A percentile compares a stretch with the other conserved stretches of the same genome.
These are phyloP conservation scores for Aspergillus sclerotioniger DNA, from an alignment of 495 filamentous ascomycete genomes.

Conservation along the genomic window DNA sequence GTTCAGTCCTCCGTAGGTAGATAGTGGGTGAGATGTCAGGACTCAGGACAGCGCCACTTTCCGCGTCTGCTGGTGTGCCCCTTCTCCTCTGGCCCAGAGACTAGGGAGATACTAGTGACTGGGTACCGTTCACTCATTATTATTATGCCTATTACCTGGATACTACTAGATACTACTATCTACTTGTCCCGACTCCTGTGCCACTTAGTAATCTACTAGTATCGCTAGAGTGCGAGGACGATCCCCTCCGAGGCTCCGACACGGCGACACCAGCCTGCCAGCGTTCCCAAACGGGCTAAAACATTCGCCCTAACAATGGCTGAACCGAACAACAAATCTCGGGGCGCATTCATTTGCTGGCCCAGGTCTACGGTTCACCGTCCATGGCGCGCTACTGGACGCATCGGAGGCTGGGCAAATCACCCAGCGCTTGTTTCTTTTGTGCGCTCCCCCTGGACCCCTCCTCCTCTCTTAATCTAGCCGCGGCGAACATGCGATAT, in stretches of 20 bases:
- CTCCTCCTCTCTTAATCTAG: neutral
- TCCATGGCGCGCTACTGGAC: conserved; percentile 6
- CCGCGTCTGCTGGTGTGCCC: neutral
- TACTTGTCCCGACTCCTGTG: too few relatives aligned
- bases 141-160: too few relatives aligned
- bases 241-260: too few relatives aligned
- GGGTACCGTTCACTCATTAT: too few relatives aligned
- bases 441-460: neutral
- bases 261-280: conserved; percentile 6
- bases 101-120: neutral
- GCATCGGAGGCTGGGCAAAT: conserved; percentile 10
- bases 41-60: conserved; percentile 9
- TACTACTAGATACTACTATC: neutral
- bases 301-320: neutral
- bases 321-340: neutral
- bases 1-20: conserved; percentile 10
- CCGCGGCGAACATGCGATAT: neutral
- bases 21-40: conserved; percentile 11
- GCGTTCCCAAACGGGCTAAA: neutral
- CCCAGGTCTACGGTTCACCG: conserved; percentile 18
- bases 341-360: conserved; percentile 4
- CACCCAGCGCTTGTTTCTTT: conserved; percentile 1
- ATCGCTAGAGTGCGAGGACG: too few relatives aligned
- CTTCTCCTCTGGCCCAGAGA: neutral
- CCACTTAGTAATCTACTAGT: too few relatives aligned